Evolutionary conservation across 2,329 filamentous ascomycete species (phyloP).

Genomic region (Lachnellula subtilissima): DNA sequence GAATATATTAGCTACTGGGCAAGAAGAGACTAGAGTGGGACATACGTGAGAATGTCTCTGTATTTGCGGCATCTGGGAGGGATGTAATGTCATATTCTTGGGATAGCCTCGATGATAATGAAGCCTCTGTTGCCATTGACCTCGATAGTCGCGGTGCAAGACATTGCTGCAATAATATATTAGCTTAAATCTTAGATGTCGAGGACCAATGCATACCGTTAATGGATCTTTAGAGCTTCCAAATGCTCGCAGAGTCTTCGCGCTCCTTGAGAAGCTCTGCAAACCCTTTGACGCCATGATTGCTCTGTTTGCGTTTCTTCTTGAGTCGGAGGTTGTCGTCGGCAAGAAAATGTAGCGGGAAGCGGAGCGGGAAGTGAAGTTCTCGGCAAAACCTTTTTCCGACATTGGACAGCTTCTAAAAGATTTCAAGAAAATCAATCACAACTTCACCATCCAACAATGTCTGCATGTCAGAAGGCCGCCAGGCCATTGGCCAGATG

Average conservation of each 20-base stretch:
- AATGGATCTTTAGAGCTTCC: slow-evolving; percentile 33
- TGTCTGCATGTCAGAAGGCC: slow-evolving; percentile 58
- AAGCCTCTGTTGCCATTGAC: slow-evolving; percentile 46
- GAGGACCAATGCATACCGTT: slow-evolving; percentile 28
- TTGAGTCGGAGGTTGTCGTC: slow-evolving; percentile 9
- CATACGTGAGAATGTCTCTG: slow-evolving; percentile 14
- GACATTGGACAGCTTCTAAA: slow-evolving; percentile 13
- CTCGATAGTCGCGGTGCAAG: slow-evolving; percentile 36
- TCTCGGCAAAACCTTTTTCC: slow-evolving; percentile 18
- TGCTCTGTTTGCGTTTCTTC: slow-evolving; percentile 8
- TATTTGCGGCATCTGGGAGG: slow-evolving; percentile 7
- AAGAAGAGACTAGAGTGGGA: not conserved
- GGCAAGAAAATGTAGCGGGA: slow-evolving; percentile 7
- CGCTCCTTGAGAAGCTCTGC: slow-evolving; percentile 26
- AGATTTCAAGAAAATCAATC: slow-evolving; percentile 21
- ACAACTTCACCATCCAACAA: slow-evolving; percentile 32
- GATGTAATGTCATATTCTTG: slow-evolving; percentile 12
- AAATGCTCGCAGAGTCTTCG: slow-evolving; percentile 23
- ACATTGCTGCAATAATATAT: slow-evolving; percentile 38
- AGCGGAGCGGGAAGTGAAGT: slow-evolving; percentile 23
- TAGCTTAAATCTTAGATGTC: not conserved
- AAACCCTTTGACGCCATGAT: slow-evolving; percentile 32
- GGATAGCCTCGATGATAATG: slow-evolving; percentile 22
- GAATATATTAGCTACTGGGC: slow-evolving; percentile 7
- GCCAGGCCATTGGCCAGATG: slow-evolving; percentile 52